These are phyloP conservation scores for Morella rubra DNA, from an alignment of 306 rosid genomes.

Conservation along the genomic window DNA sequence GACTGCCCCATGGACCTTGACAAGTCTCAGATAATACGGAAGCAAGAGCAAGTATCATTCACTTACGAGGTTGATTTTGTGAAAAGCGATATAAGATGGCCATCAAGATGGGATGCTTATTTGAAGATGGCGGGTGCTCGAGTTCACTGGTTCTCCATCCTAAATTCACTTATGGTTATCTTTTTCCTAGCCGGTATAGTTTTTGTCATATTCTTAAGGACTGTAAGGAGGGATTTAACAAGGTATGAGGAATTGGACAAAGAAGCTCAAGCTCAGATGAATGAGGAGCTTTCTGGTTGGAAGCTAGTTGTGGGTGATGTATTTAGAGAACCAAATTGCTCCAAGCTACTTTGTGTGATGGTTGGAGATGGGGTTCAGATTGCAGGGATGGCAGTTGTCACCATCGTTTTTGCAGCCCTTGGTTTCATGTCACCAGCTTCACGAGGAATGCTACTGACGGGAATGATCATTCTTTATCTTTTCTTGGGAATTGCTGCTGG, in stretches of 20 bases:
- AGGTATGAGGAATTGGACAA: conserved; percentile 95
- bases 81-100: conserved; percentile 95
- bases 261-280: conserved; percentile 96
- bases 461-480: conserved; percentile 92
- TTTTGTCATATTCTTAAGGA: conserved; percentile 86
- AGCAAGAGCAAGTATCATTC: conserved; percentile 75
- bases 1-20: conserved; percentile 64
- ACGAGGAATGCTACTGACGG: conserved; percentile 88
- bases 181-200: conserved; percentile 98
- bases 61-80: conserved; percentile 90
- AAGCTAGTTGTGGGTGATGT: conserved; percentile 98
- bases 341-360: conserved; percentile 91
- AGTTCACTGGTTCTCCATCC: conserved; percentile 97
- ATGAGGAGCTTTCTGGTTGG: conserved; percentile 99
- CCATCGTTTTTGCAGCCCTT: conserved; percentile 83
- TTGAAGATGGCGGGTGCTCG: conserved; percentile 97
- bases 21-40: conserved; percentile 72
- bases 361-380: conserved; percentile 96
- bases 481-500: conserved; percentile 87
- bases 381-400: conserved; percentile 85
- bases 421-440: conserved; percentile 84
- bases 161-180: conserved; percentile 94
- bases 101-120: conserved; percentile 98
- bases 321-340: conserved; percentile 79
- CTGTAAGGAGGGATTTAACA: conserved; percentile 93